Conservation (phyloP, 768 basidiomycete species). For the Boletus reticulatus region DNA sequence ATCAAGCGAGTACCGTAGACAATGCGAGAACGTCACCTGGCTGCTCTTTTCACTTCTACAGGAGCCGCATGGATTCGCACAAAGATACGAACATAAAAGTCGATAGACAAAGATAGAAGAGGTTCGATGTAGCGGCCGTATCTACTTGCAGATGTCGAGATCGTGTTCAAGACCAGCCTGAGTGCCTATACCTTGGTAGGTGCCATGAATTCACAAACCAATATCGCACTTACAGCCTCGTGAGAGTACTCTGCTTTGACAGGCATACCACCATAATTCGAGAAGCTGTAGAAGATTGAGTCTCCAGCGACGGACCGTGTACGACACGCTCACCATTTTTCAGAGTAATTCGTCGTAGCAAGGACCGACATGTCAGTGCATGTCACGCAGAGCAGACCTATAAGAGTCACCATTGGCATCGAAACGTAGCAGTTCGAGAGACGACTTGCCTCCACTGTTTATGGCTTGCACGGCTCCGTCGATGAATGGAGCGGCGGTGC, state of each 20-base stretch:
- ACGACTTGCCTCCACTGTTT: slow-evolving; percentile 75
- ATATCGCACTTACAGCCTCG: slow-evolving; percentile 64
- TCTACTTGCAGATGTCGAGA: slow-evolving; percentile 84
- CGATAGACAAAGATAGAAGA: slow-evolving; percentile 87
- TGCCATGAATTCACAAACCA: not conserved
- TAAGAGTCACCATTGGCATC: slow-evolving; percentile 1
- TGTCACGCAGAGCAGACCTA: slow-evolving; percentile 86
- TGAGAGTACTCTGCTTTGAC: slow-evolving; percentile 94
- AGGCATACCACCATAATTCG: slow-evolving; percentile 92
- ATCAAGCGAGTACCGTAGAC: not conserved
- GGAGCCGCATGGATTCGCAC: slow-evolving; percentile 73
- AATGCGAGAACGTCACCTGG: slow-evolving; percentile 52
- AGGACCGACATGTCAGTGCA: slow-evolving; percentile 96
- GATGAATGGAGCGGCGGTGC: slow-evolving; percentile 95
- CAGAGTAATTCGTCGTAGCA: slow-evolving; percentile 91
- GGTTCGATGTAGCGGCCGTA: slow-evolving; percentile 94
- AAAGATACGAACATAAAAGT: slow-evolving; percentile 95
- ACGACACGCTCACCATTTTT: slow-evolving; percentile 73
- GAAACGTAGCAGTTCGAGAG: not conserved
- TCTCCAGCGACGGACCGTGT: not conserved
- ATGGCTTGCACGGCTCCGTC: slow-evolving; percentile 91
- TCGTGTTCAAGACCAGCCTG: slow-evolving; percentile 81
- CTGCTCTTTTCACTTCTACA: slow-evolving; percentile 77
- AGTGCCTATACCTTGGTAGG: slow-evolving; percentile 58
- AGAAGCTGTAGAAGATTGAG: slow-evolving; percentile 53